phyloP scores from a whole-genome alignment of 1,284 basidiomycete species.

The Apiotrichum montevideense region DNA sequence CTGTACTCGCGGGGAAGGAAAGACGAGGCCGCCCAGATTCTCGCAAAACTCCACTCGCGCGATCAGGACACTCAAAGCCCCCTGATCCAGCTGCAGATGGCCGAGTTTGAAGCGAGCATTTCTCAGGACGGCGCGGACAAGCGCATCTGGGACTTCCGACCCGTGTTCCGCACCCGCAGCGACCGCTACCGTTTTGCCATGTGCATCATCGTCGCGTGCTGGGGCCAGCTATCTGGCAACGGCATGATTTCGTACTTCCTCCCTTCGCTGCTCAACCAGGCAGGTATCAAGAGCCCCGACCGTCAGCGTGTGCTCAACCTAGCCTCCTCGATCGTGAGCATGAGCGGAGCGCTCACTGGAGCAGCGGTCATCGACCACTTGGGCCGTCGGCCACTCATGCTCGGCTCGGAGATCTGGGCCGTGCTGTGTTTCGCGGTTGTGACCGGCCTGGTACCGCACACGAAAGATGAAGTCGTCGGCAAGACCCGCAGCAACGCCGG shows the following conservation, averaged over 20 bases:
- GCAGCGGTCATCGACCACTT: conserved; percentile 24
- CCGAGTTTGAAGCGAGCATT: conserved; percentile 55
- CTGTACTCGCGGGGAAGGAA: conserved; percentile 21
- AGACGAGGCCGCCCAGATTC: conserved; percentile 15
- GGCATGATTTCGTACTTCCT: conserved; percentile 46
- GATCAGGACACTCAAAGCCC: conserved; percentile 52
- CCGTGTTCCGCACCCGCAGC: conserved; percentile 50
- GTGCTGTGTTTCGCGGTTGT: conserved; percentile 28
- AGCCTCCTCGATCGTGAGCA: conserved; percentile 27
- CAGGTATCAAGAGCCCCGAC: conserved; percentile 25
- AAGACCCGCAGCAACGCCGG: conserved; percentile 27
- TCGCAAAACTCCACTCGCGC: conserved; percentile 49
- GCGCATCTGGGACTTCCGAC: conserved; percentile 55
- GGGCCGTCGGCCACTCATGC: conserved; percentile 29
- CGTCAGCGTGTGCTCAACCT: conserved; percentile 29
- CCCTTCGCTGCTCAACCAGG: conserved; percentile 23
- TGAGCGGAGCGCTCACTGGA: conserved; percentile 28
- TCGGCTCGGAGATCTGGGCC: conserved; percentile 20
- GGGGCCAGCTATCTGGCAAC: conserved; percentile 32
- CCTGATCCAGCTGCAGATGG: conserved; percentile 53
- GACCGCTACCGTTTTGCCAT: conserved; percentile 53
- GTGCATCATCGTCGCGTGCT: conserved; percentile 47
- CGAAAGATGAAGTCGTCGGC: conserved; percentile 45
- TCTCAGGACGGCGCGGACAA: conserved; percentile 27
- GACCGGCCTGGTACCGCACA: conserved; percentile 23